These are phyloP conservation scores for Scenedesmus sp. DNA, from an alignment of 163 green algal genomes.

Conservation along the genomic window DNA sequence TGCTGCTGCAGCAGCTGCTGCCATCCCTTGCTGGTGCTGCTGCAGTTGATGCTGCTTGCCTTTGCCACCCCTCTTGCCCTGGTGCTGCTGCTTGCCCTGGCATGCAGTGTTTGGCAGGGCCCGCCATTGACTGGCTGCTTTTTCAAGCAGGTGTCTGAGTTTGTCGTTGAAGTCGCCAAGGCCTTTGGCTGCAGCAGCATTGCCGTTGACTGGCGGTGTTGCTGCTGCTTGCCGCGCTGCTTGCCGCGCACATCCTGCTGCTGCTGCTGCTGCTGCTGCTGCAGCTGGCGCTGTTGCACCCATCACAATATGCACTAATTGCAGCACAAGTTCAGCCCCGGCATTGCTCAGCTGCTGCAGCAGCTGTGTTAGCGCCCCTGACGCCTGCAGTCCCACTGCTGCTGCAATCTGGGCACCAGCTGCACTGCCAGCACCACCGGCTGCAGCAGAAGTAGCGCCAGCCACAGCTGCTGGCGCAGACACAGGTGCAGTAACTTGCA, in stretches of 20 bases:
- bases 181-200: neutral
- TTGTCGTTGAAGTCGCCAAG: neutral
- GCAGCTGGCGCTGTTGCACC: neutral
- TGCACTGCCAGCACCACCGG: neutral
- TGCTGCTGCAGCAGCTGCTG: neutral
- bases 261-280: neutral
- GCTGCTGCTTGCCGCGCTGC: conserved; percentile 19
- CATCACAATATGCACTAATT: conserved; percentile 5
- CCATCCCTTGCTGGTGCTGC: neutral
- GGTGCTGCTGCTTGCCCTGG: conserved; percentile 3
- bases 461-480: neutral
- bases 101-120: neutral
- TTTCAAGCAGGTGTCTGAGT: neutral
- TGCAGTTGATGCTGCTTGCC: neutral
- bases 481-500: neutral
- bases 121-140: conserved; percentile 22
- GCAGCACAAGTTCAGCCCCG: neutral
- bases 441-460: neutral
- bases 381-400: neutral
- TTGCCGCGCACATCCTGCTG: neutral
- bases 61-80: conserved; percentile 16
- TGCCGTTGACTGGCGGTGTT: neutral
- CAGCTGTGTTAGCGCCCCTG: neutral
- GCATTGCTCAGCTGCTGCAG: conserved; percentile 13
- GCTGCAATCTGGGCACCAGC: neutral